These are phyloP conservation scores for Cicer yamashitae DNA, from an alignment of 306 rosid species.

Conservation along the genomic window DNA sequence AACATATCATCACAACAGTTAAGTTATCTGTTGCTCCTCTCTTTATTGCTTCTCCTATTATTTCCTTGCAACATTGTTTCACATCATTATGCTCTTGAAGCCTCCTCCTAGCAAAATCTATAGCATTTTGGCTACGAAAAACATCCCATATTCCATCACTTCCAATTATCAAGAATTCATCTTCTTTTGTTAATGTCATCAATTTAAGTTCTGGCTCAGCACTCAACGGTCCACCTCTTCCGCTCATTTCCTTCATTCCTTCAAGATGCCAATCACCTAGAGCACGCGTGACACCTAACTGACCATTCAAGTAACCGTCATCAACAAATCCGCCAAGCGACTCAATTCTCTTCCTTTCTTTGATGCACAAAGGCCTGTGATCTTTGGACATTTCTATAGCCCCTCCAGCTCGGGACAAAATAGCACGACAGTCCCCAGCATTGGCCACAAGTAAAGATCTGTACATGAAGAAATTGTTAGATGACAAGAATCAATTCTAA, in stretches of 20 bases:
- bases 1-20: slow-evolving; percentile 80
- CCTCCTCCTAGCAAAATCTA: slow-evolving; percentile 77
- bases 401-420: slow-evolving; percentile 71
- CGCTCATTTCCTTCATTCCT: slow-evolving; percentile 81
- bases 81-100: slow-evolving; percentile 92
- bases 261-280: slow-evolving; percentile 95
- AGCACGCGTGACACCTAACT: slow-evolving; percentile 84
- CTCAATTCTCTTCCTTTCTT: slow-evolving; percentile 76
- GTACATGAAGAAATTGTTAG: slow-evolving; percentile 21
- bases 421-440: slow-evolving; percentile 96
- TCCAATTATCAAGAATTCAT: slow-evolving; percentile 87
- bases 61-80: slow-evolving; percentile 77
- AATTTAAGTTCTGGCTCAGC: slow-evolving; percentile 90
- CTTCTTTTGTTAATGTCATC: slow-evolving; percentile 71
- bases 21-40: slow-evolving; percentile 78
- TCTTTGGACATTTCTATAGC: slow-evolving; percentile 87
- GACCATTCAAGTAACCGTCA: slow-evolving; percentile 79
- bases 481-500: not conserved
- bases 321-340: slow-evolving; percentile 78
- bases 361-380: slow-evolving; percentile 73
- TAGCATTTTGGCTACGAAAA: slow-evolving; percentile 79
- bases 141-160: slow-evolving; percentile 96
- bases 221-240: slow-evolving; percentile 77
- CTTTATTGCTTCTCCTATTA: slow-evolving; percentile 80
- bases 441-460: slow-evolving; percentile 96